Evolutionary conservation across 2,329 filamentous ascomycete species (phyloP), one percentile per base, ranked within the genome.

Genomic region (Monilinia fructicola): DNA sequence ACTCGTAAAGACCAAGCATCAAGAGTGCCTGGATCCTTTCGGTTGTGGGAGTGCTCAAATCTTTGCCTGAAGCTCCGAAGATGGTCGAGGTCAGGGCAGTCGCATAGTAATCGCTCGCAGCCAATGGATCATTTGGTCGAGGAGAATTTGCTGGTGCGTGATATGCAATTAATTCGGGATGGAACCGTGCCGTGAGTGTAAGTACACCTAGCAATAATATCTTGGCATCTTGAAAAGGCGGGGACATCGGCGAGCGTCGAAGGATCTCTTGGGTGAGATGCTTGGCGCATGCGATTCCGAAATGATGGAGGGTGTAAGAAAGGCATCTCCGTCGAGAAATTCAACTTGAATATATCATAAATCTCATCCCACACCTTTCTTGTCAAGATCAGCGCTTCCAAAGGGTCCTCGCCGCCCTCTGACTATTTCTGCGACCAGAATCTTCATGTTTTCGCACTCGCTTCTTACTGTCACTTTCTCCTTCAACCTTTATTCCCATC

Each of bases 1-100:
- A 91, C 69, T 91, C 88, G 69, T 91, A 90, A 14, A 90, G 79
- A 1, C 85, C 87, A 10, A 92, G 80, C 88, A 92, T 91, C 12
- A 92, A 80, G 55, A 87, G 82, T 0, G 88, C 87, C 70, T 91
- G 88, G 0, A 87, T 85, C 21, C 86, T 82, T 68, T 90, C 86
- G 4, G 91, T 79, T 1, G 85, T 86, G 5, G 85, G 82, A 12
- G 76, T 77, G 16, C 80, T 81, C 71, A 85, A 81, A 58, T 78
- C 80, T 58, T 76, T 81, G 71, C 78, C 81, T 71, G 81, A 74
- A 54, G 78, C 81, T 42, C 79, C 84, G 54, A 83, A 79, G 38
- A 66, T 66, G 28, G 81, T 86, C 70, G 75, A 82, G 70, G 77
- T 81, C 16, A 89, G 81, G 10, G 85, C 83, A 12, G 83, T 80